phyloP scores from a whole-genome alignment of 2,329 filamentous ascomycete species.

The Beauveria bassiana region DNA sequence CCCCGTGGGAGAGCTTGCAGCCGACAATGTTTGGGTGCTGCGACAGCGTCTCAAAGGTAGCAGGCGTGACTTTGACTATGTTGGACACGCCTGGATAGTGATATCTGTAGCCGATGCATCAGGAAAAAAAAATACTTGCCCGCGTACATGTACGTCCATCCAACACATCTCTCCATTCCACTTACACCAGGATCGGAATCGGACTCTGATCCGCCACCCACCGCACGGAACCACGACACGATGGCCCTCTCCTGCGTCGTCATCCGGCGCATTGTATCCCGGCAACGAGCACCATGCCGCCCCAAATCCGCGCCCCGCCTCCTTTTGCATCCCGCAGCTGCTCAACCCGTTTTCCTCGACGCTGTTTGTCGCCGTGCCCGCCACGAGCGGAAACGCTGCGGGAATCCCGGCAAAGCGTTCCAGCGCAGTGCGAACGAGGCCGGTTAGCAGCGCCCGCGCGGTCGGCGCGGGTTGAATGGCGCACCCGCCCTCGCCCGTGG shows the following conservation, averaged over 20 bases:
- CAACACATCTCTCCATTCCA: background rate
- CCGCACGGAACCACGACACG: constrained; percentile 48
- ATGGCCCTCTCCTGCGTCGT: constrained; percentile 49
- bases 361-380: constrained; percentile 53
- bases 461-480: constrained; percentile 36
- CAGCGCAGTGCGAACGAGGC: constrained; percentile 43
- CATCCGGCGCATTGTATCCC: constrained; percentile 50
- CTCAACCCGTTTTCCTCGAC: constrained; percentile 51
- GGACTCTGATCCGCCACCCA: constrained; percentile 50
- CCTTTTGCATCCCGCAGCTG: constrained; percentile 45
- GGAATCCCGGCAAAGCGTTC: constrained; percentile 42
- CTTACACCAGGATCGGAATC: constrained; percentile 52
- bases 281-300: constrained; percentile 49
- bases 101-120: constrained; percentile 33
- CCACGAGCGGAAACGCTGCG: constrained; percentile 50
- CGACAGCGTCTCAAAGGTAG: constrained; percentile 49
- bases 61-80: constrained; percentile 50
- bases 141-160: too few relatives aligned
- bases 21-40: constrained; percentile 60
- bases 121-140: too few relatives aligned
- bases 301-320: constrained; percentile 52
- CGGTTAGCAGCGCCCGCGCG: constrained; percentile 45
- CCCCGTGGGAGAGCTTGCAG: constrained; percentile 61
- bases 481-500: constrained; percentile 56
- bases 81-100: constrained; percentile 63